Conservation (phyloP, 106 monocot species). For the Narthecium ossifragum region DNA sequence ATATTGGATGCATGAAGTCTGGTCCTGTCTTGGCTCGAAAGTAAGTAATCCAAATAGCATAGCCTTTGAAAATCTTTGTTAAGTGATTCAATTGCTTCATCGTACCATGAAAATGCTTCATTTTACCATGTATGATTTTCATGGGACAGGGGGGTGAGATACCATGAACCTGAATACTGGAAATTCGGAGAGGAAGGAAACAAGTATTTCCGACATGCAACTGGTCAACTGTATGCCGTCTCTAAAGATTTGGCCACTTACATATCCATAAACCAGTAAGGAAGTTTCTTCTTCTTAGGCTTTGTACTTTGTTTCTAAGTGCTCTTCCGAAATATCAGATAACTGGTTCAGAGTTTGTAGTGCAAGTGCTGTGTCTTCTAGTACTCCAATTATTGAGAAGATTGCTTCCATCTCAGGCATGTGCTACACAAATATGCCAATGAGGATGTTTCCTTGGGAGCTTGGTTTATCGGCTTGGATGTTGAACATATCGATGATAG, state of each 20-base stretch:
- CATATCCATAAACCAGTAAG: conserved; percentile 51
- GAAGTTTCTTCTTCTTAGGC: neutral
- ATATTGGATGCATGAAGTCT: conserved; percentile 98
- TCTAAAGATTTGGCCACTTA: conserved; percentile 49
- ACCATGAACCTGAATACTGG: conserved; percentile 58
- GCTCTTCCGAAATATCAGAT: neutral
- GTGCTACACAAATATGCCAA: conserved; percentile 50
- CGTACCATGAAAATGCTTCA: too few species aligned
- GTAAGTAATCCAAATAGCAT: conserved; percentile 30
- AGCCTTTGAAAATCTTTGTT: neutral
- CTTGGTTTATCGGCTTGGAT: conserved; percentile 53
- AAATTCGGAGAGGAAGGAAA: conserved; percentile 55
- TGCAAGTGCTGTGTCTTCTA: too few species aligned
- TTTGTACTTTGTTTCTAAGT: neutral
- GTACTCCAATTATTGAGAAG: too few species aligned
- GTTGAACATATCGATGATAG: conserved; percentile 53
- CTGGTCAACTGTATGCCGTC: conserved; percentile 53
- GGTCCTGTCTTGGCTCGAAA: conserved; percentile 94
- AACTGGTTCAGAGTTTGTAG: too few species aligned
- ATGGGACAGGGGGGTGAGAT: conserved; percentile 52
- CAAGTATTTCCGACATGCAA: conserved; percentile 56
- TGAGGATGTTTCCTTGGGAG: conserved; percentile 48
- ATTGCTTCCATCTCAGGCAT: conserved; percentile 39
- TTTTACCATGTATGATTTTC: neutral
- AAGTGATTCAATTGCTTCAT: too few species aligned